Percentiles rank a stretch among this genome's conserved stretches.
Conservation (phyloP, 176 grass and related monocot species). For the barley (Hordeum vulgare) region MorexV3_pseudomolecules_assembly NC_058523.1:468639815-468640314, state of each 20-base stretch:
- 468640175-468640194: slow-evolving; percentile 34
- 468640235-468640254: slow-evolving; percentile 65
- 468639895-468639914: slow-evolving; percentile 80
- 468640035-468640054: slow-evolving; percentile 30
- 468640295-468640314: slow-evolving; percentile 31
- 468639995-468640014: slow-evolving; percentile 33
- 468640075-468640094: slow-evolving; percentile 36
- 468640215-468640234: slow-evolving; percentile 47
- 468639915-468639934: slow-evolving; percentile 51
- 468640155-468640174: slow-evolving; percentile 43
- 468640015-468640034: slow-evolving; percentile 46
- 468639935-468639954: slow-evolving; percentile 36
- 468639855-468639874: slow-evolving; percentile 52
- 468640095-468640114: slow-evolving; percentile 74
- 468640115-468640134: slow-evolving; percentile 59
- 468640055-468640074: slow-evolving; percentile 25
- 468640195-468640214: slow-evolving; percentile 34
- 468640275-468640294: slow-evolving; percentile 65
- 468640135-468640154: slow-evolving; percentile 34
- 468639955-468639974: slow-evolving; percentile 49
- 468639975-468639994: slow-evolving; percentile 29
- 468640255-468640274: slow-evolving; percentile 46
- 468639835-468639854: slow-evolving; percentile 28
- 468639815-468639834: slow-evolving; percentile 57
- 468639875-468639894: slow-evolving; percentile 41